phyloP scores from a whole-genome alignment of 1,284 basidiomycete genomes.

The Trichosporon sp. region DNA sequence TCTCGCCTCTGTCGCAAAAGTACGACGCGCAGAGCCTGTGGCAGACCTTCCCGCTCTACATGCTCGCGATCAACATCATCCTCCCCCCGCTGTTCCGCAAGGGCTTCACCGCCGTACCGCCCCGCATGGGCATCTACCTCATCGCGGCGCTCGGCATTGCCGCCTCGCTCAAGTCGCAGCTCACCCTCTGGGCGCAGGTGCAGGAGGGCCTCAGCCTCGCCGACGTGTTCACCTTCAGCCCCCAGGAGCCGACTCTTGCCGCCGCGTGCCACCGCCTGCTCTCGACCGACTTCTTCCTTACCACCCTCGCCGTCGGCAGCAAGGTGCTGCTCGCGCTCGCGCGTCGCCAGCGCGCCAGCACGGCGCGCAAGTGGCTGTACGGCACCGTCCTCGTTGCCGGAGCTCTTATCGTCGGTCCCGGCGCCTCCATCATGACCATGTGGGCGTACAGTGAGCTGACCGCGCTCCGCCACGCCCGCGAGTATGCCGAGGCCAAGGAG shows the following conservation, averaged over 20 bases:
- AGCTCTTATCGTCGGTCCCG: constrained; percentile 23
- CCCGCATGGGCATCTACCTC: constrained; percentile 25
- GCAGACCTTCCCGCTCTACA: constrained; percentile 29
- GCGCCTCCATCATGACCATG: constrained; percentile 24
- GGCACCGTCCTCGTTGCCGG: not conserved
- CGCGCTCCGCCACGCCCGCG: constrained; percentile 19
- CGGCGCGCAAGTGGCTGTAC: not conserved
- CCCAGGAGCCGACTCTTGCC: not conserved
- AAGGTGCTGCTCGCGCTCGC: constrained; percentile 23
- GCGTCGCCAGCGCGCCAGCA: constrained; percentile 8
- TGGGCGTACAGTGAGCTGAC: constrained; percentile 30
- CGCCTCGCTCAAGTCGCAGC: constrained; percentile 11
- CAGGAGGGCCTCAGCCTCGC: not conserved
- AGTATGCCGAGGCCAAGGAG: constrained; percentile 25
- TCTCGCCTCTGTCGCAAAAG: not conserved
- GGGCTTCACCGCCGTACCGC: constrained; percentile 18
- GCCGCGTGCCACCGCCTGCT: constrained; percentile 21
- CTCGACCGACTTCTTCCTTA: constrained; percentile 23
- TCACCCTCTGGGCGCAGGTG: not conserved
- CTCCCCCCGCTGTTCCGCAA: constrained; percentile 26
- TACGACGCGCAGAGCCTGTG: constrained; percentile 25
- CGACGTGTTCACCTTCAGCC: not conserved
- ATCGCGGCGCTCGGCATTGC: constrained; percentile 26
- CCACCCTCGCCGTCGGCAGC: constrained; percentile 17
- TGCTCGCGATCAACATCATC: constrained; percentile 28